phyloP scores from a whole-genome alignment of 2,329 filamentous ascomycete species.

The Alternaria angustiovoidea region DNA sequence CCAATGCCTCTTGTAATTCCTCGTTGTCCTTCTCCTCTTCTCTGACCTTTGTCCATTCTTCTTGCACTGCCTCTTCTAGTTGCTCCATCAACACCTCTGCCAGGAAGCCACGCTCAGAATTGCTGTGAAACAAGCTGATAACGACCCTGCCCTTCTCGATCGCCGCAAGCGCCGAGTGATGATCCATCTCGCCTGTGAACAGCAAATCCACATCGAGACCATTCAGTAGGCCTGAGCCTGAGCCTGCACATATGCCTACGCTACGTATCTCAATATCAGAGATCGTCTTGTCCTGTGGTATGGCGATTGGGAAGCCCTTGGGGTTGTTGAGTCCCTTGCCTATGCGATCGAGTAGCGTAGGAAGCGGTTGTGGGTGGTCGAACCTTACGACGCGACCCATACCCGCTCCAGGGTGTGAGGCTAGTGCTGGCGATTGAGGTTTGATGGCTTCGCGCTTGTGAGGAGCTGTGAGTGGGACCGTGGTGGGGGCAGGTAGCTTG shows the following conservation, averaged over 20 bases:
- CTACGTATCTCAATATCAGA: conserved; percentile 67
- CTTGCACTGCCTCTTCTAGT: conserved; percentile 66
- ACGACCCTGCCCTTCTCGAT: conserved; percentile 85
- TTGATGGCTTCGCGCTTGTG: conserved; percentile 65
- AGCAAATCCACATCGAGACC: conserved; percentile 76
- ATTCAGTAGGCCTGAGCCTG: conserved; percentile 79
- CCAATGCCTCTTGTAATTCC: conserved; percentile 58
- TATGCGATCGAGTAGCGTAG: conserved; percentile 68
- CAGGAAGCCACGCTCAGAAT: conserved; percentile 88
- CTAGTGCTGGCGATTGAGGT: conserved; percentile 53
- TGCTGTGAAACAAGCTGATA: conserved; percentile 88
- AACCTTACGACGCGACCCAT: conserved; percentile 69
- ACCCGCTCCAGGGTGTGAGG: conserved; percentile 60
- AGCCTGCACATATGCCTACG: conserved; percentile 89
- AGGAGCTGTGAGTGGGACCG: conserved; percentile 25
- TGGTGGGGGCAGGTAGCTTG: conserved; percentile 28
- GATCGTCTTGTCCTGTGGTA: conserved; percentile 66
- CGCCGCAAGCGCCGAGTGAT: conserved; percentile 88
- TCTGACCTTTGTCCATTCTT: conserved; percentile 62
- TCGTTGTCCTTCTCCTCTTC: conserved; percentile 52
- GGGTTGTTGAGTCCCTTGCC: conserved; percentile 71
- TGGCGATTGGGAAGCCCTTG: conserved; percentile 69
- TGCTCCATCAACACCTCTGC: conserved; percentile 72
- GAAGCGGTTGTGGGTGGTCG: conserved; percentile 60
- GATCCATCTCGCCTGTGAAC: conserved; percentile 91